A percentile compares a stretch with the other conserved stretches of the same genome.
phyloP scores from a whole-genome alignment of 768 basidiomycete species.

The Russula sp. region DNA sequence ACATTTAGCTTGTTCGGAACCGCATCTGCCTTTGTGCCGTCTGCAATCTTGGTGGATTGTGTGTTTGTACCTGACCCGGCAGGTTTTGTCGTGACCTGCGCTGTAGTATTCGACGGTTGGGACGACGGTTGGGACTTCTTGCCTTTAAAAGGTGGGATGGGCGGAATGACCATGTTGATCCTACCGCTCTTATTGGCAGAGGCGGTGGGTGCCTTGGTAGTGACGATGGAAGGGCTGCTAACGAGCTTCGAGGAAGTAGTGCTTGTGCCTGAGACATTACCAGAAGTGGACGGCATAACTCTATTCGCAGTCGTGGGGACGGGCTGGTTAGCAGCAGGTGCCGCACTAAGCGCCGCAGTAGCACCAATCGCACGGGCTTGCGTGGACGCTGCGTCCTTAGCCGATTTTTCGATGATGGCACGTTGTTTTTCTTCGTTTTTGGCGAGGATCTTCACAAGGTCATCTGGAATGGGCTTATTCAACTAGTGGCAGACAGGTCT shows the following conservation, averaged over 20 bases:
- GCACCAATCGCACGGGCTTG: slow-evolving; percentile 59
- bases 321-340: slow-evolving; percentile 35
- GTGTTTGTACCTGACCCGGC: slow-evolving; percentile 27
- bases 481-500: slow-evolving; percentile 42
- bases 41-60: slow-evolving; percentile 23
- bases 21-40: slow-evolving; percentile 43
- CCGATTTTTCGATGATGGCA: slow-evolving; percentile 72
- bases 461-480: slow-evolving; percentile 92
- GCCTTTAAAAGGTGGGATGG: slow-evolving; percentile 89
- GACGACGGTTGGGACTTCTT: slow-evolving; percentile 28
- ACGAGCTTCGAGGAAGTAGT: slow-evolving; percentile 21
- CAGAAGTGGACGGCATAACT: slow-evolving; percentile 18
- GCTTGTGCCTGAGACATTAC: slow-evolving; percentile 8
- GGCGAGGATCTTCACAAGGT: slow-evolving; percentile 85
- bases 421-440: slow-evolving; percentile 92
- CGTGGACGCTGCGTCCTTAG: slow-evolving; percentile 56
- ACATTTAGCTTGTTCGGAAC: slow-evolving; percentile 70
- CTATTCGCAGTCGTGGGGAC: slow-evolving; percentile 33
- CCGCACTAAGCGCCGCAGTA: slow-evolving; percentile 38
- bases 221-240: slow-evolving; percentile 17
- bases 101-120: slow-evolving; percentile 32
- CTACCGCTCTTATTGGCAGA: slow-evolving; percentile 22
- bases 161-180: slow-evolving; percentile 74
- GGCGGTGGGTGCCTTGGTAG: slow-evolving; percentile 7
- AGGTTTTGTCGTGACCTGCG: slow-evolving; percentile 28